These are phyloP conservation scores for Scheffersomyces cryptocercus DNA, from an alignment of 1,139 yeast species.

Conservation along the genomic window DNA sequence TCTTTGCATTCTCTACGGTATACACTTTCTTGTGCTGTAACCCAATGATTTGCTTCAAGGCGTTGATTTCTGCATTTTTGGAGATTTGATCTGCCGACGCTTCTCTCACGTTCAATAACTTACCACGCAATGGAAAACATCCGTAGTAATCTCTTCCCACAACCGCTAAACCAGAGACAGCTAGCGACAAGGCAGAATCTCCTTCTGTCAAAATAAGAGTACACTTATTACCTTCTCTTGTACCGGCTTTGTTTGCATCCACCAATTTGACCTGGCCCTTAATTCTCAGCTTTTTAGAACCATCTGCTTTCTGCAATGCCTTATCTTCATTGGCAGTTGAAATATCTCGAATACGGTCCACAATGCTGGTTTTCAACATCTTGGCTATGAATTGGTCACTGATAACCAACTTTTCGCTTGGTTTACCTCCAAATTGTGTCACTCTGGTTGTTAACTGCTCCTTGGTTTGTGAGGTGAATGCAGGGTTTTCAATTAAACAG, in stretches of 20 bases:
- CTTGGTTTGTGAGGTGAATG: conserved; percentile 96
- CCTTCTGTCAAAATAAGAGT: conserved; percentile 96
- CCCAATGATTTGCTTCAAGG: conserved; percentile 94
- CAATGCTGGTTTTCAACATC: conserved; percentile 72
- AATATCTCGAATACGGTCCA: conserved; percentile 78
- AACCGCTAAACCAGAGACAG: conserved; percentile 91
- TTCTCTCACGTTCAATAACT: conserved; percentile 91
- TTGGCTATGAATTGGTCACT: conserved; percentile 76
- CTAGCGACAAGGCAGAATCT: conserved; percentile 91
- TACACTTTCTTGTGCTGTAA: conserved; percentile 89
- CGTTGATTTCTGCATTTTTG: conserved; percentile 92
- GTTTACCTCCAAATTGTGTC: conserved; percentile 83
- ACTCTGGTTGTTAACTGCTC: conserved; percentile 91
- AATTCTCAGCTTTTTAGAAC: conserved; percentile 78
- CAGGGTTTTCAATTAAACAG: conserved; percentile 93
- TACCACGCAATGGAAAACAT: conserved; percentile 94
- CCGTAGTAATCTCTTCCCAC: conserved; percentile 97
- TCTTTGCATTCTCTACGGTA: conserved; percentile 58
- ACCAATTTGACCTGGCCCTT: conserved; percentile 89
- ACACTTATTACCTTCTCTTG: conserved; percentile 87
- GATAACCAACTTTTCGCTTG: conserved; percentile 57
- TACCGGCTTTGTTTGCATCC: conserved; percentile 97
- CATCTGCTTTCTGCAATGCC: conserved; percentile 89
- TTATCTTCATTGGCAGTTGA: conserved; percentile 87
- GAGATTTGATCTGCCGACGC: conserved; percentile 92